Percentiles rank a stretch among this genome's conserved stretches.
phyloP scores from a whole-genome alignment of 345 rosid genomes.

The Pugionium dolabratum region DNA sequence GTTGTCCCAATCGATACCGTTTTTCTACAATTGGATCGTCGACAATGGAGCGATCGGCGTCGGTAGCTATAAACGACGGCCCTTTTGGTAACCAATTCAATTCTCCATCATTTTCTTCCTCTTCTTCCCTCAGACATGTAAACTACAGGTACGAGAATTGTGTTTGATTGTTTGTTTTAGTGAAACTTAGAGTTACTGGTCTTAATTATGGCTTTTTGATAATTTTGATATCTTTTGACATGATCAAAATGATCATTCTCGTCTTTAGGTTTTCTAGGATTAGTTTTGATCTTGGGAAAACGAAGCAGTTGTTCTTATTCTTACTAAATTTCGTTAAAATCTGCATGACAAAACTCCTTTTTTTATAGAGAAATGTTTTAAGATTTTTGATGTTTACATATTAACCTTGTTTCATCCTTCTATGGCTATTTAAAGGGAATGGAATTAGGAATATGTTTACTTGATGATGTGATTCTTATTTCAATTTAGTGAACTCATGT shows the following conservation, averaged over 20 bases:
- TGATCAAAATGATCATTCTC: no score
- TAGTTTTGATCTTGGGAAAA: no score
- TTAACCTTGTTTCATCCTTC: no score
- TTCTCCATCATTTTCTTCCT: slow-evolving; percentile 25
- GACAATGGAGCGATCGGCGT: slow-evolving; percentile 40
- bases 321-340: no score
- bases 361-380: no score
- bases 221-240: no score
- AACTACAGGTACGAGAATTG: slow-evolving; percentile 31
- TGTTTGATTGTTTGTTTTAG: background rate
- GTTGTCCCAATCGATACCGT: background rate
- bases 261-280: no score
- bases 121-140: slow-evolving; percentile 40
- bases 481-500: background rate
- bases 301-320: no score
- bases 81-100: slow-evolving; percentile 26
- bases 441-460: background rate
- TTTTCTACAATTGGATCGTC: background rate
- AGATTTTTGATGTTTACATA: no score
- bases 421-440: no score
- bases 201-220: no score
- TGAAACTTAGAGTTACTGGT: background rate
- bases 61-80: slow-evolving; percentile 38
- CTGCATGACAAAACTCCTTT: no score
- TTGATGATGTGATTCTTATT: background rate